A percentile compares a stretch with the other conserved stretches of the same genome.
phyloP scores from a whole-genome alignment of 345 rosid genomes.

The Eucalyptus pauciflora region DNA sequence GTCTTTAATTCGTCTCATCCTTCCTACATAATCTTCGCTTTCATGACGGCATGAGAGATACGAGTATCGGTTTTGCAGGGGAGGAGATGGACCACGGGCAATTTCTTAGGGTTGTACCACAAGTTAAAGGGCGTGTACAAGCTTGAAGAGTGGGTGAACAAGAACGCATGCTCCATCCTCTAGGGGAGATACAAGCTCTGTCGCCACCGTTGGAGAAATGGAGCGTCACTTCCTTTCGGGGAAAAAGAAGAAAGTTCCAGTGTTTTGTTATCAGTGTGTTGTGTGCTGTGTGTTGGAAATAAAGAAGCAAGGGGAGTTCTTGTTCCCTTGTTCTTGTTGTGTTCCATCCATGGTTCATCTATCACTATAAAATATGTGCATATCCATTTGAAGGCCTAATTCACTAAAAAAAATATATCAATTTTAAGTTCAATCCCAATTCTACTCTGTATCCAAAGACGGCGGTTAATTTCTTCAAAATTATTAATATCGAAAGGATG shows the following conservation, averaged over 20 bases:
- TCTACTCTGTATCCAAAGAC: background rate
- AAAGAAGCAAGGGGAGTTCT: background rate
- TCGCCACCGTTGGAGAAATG: background rate
- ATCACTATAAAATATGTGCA: background rate
- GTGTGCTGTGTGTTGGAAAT: background rate
- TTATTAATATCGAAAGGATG: background rate
- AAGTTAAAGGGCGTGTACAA: background rate
- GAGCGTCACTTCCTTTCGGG: background rate
- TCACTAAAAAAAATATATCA: background rate
- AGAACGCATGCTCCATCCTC: background rate
- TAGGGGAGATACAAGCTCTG: background rate
- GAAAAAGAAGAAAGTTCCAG: background rate
- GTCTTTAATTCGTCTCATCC: background rate
- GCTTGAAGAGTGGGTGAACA: background rate
- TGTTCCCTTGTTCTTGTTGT: background rate
- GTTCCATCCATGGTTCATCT: background rate
- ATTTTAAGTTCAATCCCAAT: rapidly evolving
- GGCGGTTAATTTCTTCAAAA: background rate
- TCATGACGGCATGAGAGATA: background rate
- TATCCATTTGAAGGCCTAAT: background rate
- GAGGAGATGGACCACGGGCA: background rate
- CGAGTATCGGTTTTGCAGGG: background rate
- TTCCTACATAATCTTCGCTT: background rate
- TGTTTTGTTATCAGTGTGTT: background rate
- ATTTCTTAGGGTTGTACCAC: rapidly evolving